Evolutionary conservation across 2,329 filamentous ascomycete genomes (phyloP).

Genomic region (Metarhizium brunneum): DNA sequence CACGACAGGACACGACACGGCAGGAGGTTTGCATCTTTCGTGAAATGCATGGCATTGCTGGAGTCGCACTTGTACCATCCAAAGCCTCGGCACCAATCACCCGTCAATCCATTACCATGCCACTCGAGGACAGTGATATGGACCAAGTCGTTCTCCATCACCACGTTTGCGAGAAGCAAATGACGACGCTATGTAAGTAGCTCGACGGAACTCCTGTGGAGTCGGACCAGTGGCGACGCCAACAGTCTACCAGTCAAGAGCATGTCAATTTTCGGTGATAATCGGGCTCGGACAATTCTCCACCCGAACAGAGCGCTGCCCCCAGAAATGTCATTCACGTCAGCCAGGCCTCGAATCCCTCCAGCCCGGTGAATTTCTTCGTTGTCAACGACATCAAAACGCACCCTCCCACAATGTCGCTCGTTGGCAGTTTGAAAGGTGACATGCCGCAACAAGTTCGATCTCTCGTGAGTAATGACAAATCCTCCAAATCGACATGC

Average conservation of each 20-base stretch:
- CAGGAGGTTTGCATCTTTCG: not conserved
- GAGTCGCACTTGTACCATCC: not conserved
- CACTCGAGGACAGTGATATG: not conserved
- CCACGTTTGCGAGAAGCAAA: not conserved
- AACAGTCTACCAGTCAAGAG: not conserved
- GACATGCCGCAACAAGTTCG: conserved; percentile 48
- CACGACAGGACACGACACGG: not conserved
- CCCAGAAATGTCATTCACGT: conserved; percentile 1
- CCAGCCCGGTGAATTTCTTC: not conserved
- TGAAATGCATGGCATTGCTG: not conserved
- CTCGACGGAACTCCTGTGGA: not conserved
- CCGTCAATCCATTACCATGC: not conserved
- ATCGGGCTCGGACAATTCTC: conserved; percentile 9
- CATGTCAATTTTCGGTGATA: conserved; percentile 1
- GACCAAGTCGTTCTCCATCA: not conserved
- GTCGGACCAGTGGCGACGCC: not conserved
- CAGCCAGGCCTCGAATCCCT: not conserved
- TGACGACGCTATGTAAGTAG: not conserved
- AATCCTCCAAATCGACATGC: not conserved
- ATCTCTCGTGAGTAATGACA: conserved; percentile 38
- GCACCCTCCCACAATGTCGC: conserved; percentile 22
- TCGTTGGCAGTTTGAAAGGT: conserved; percentile 33
- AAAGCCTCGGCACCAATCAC: not conserved
- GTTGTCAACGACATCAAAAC: not conserved
- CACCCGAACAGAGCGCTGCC: conserved; percentile 5